phyloP scores from a whole-genome alignment of 139 green algal species.

The Gonium pectorale region DNA sequence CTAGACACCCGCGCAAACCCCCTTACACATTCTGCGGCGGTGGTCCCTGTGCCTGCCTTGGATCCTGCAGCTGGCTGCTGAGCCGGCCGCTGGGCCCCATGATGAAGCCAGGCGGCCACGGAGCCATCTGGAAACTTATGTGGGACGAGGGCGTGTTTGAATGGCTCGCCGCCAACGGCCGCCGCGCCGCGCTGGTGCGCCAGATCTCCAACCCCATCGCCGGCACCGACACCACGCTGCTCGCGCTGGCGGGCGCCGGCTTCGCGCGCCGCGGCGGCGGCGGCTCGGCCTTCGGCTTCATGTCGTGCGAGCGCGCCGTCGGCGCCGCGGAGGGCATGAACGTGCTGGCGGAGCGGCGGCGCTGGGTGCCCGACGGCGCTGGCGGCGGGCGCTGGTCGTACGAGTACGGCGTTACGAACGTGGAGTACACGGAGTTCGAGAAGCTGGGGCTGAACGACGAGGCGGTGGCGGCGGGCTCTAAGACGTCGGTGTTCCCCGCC shows the following conservation, averaged over 20 bases:
- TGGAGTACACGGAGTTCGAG: slow-evolving; percentile 99
- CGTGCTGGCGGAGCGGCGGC: slow-evolving; percentile 82
- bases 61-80: slow-evolving; percentile 76
- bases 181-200: slow-evolving; percentile 41
- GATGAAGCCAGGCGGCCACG: slow-evolving; percentile 97
- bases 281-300: slow-evolving; percentile 94
- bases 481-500: slow-evolving; percentile 85
- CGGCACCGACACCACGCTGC: slow-evolving; percentile 92
- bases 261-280: slow-evolving; percentile 43
- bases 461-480: slow-evolving; percentile 45
- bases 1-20: too few relatives aligned
- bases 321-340: slow-evolving; percentile 97
- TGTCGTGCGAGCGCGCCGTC: slow-evolving; percentile 91
- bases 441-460: slow-evolving; percentile 88
- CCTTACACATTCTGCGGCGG: too few relatives aligned
- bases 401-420: slow-evolving; percentile 92
- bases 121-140: slow-evolving; percentile 99
- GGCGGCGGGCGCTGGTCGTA: slow-evolving; percentile 51
- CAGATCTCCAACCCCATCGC: slow-evolving; percentile 98
- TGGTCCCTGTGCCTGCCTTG: too few relatives aligned
- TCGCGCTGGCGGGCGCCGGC: slow-evolving; percentile 90
- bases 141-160: slow-evolving; percentile 91
- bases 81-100: slow-evolving; percentile 67
- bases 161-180: slow-evolving; percentile 72
- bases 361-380: not conserved